Conservation (phyloP, 2,329 filamentous ascomycete genomes). For the Arachnomyces sp. region DNA sequence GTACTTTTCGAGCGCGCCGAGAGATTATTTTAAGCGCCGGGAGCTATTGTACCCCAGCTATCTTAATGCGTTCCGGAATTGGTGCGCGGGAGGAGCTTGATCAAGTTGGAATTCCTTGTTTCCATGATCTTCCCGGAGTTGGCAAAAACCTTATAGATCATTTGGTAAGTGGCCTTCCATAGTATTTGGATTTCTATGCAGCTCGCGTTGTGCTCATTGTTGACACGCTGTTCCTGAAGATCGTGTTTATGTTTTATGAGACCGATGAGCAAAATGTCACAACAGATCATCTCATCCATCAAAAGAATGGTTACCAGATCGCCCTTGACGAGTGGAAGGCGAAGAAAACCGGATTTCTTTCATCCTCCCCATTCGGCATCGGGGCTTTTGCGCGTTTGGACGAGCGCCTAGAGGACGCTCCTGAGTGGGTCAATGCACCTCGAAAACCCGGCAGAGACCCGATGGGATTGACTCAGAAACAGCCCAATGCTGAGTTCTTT, state of each 20-base stretch:
- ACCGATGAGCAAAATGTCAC: constrained; percentile 46
- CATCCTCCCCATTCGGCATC: constrained; percentile 56
- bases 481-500: constrained; percentile 58
- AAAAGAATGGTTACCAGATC: constrained; percentile 44
- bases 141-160: constrained; percentile 50
- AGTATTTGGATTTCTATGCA: too few relatives aligned
- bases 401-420: constrained; percentile 48
- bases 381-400: constrained; percentile 58
- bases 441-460: constrained; percentile 50
- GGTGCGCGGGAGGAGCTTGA: constrained; percentile 38
- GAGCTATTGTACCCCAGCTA: constrained; percentile 44
- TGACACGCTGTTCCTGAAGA: constrained; percentile 25
- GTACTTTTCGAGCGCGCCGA: constrained; percentile 34
- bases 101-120: constrained; percentile 36
- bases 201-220: background rate
- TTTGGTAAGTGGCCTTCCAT: constrained; percentile 26
- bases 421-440: constrained; percentile 47
- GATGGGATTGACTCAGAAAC: constrained; percentile 51
- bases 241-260: constrained; percentile 56
- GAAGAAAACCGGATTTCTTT: constrained; percentile 51
- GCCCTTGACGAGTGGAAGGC: constrained; percentile 51
- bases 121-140: constrained; percentile 44
- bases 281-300: constrained; percentile 51
- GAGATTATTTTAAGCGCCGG: constrained; percentile 46
- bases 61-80: constrained; percentile 49